Evolutionary conservation across 352 stramenopile species (phyloP), one percentile per base, ranked within the genome.

Genomic region (Pythium utonaiense): DNA sequence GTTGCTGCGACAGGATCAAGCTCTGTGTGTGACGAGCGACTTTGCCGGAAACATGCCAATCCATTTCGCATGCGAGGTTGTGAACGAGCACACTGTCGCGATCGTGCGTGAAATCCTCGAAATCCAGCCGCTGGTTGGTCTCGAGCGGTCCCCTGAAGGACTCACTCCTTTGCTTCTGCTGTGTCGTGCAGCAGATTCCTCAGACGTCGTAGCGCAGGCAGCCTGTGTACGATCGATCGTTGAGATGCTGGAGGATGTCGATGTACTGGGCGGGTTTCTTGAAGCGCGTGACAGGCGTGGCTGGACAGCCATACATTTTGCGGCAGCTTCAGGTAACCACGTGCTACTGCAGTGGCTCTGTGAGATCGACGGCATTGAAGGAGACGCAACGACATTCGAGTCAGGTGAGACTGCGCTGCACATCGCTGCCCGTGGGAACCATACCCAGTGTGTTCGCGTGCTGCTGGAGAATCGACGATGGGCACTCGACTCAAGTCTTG

Each of bases 251-350:
- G 63, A 88, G 10, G 73, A 88, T 30, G 30, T 87, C 8, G 82
- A 91, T 44, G 67, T 88, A 6, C 76, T 89, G 36, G 80, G 73
- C 13, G 55, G 71, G 24, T 89, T 79, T 60, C 64, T 89, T 22
- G 70, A 67, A 21, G 42, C 75, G 28, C 64, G 54, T 5, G 71
- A 73, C 31, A 27, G 52, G 5, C 76, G 70, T 31, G 82, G 82
- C 6, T 89, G 77, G 77, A 69, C 53, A 1, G 64, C 65, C 13
- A 52, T 89, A 17, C 82, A 91, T 59, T 86, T 83, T 33, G 77
- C 72, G 17, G 73, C 75, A 16, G 66, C 60, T 0, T 60, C 62
- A 2, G 80, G 77, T 3, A 88, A 88, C 57, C 70, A 87, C 45
- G 73, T 82, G 19, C 53, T 89, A 13, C 36, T 89, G 19, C 58